phyloP scores from a whole-genome alignment of 805 yeast genomes.

The Lachancea sp. region DNA sequence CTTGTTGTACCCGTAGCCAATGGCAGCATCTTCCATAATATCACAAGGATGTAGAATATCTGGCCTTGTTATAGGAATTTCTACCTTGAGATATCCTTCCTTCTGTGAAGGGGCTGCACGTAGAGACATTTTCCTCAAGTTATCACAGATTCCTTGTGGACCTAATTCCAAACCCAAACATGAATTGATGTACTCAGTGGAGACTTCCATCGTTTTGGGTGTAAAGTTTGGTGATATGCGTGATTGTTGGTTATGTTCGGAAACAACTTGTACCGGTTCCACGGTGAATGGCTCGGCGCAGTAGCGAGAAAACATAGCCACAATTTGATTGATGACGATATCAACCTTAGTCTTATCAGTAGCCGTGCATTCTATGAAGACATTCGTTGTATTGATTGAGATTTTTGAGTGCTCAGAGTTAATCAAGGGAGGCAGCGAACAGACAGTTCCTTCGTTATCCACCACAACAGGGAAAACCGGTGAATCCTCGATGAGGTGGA shows the following conservation, averaged over 20 bases:
- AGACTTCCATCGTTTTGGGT: slow-evolving; percentile 66
- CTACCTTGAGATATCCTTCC: slow-evolving; percentile 48
- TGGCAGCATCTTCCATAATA: slow-evolving; percentile 97
- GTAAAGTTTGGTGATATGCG: slow-evolving; percentile 69
- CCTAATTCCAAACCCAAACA: slow-evolving; percentile 79
- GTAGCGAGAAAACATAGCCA: slow-evolving; percentile 93
- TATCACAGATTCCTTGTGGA: slow-evolving; percentile 57
- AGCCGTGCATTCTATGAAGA: slow-evolving; percentile 91
- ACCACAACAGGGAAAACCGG: slow-evolving; percentile 87
- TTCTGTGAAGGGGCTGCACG: slow-evolving; percentile 47
- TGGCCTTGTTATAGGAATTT: slow-evolving; percentile 89
- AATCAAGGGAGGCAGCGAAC: slow-evolving; percentile 95
- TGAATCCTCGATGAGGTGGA: slow-evolving; percentile 80
- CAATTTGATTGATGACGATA: slow-evolving; percentile 83
- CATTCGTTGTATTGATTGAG: slow-evolving; percentile 73
- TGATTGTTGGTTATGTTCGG: slow-evolving; percentile 71
- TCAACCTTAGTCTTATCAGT: slow-evolving; percentile 93
- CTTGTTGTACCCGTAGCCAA: slow-evolving; percentile 91
- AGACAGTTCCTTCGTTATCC: slow-evolving; percentile 68
- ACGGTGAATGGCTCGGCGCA: slow-evolving; percentile 73
- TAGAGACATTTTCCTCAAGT: slow-evolving; percentile 78
- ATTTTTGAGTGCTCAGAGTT: slow-evolving; percentile 89
- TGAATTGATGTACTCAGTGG: slow-evolving; percentile 80
- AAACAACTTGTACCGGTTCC: slow-evolving; percentile 83
- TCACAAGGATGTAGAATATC: slow-evolving; percentile 96